A percentile compares a stretch with the other conserved stretches of the same genome.
These are phyloP conservation scores for Pseudocercospora fijiensis DNA, from an alignment of 2,329 filamentous ascomycete species.

Conservation along the genomic window DNA sequence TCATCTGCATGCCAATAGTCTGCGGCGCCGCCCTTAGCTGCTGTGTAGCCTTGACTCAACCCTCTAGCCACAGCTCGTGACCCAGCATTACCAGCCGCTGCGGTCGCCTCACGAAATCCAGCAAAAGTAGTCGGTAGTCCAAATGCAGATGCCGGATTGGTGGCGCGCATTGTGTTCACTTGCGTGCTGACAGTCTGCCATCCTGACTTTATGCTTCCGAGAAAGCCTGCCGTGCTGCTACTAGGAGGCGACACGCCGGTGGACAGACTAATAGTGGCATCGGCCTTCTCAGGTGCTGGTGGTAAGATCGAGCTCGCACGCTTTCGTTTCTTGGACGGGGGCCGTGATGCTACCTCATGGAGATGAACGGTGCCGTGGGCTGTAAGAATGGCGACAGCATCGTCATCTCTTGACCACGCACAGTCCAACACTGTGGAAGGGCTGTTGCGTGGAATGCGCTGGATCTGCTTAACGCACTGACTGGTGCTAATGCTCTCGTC, in stretches of 20 bases:
- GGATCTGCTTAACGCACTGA: constrained; percentile 71
- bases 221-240: constrained; percentile 30
- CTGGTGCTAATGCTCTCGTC: constrained; percentile 33
- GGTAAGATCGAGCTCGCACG: constrained; percentile 24
- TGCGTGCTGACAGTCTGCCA: constrained; percentile 45
- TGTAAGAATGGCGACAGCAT: constrained; percentile 84
- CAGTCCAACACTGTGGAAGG: constrained; percentile 88
- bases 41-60: constrained; percentile 71
- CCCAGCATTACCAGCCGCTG: constrained; percentile 55
- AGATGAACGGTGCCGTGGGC: constrained; percentile 95
- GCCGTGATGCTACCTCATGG: constrained; percentile 68
- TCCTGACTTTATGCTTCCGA: constrained; percentile 38
- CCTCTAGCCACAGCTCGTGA: constrained; percentile 70
- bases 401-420: constrained; percentile 79
- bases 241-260: constrained; percentile 36
- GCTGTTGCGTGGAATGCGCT: constrained; percentile 87
- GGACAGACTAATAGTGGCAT: constrained; percentile 36
- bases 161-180: constrained; percentile 33
- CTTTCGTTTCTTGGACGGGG: constrained; percentile 40
- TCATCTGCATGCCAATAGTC: constrained; percentile 73
- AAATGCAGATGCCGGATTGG: constrained; percentile 22
- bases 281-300: constrained; percentile 35
- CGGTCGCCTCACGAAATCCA: constrained; percentile 35
- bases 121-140: constrained; percentile 36
- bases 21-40: constrained; percentile 66